These are phyloP conservation scores for Phanerochaete carnosa DNA, from an alignment of 768 basidiomycete genomes.

Conservation along the genomic window DNA sequence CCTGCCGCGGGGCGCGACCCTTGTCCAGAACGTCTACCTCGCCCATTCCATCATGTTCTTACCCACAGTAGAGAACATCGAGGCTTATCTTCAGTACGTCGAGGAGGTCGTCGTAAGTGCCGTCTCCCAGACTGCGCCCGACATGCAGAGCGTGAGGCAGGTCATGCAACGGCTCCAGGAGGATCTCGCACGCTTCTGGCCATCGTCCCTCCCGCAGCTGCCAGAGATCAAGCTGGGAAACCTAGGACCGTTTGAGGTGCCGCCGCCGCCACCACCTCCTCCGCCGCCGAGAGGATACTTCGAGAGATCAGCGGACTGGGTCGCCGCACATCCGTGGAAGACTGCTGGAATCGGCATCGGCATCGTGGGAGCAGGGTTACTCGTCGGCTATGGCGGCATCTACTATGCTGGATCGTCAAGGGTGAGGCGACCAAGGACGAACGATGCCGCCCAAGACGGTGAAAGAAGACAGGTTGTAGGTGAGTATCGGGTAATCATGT, in stretches of 20 bases:
- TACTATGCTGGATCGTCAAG: constrained; percentile 16
- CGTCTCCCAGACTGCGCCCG: constrained; percentile 51
- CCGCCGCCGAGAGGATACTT: constrained; percentile 45
- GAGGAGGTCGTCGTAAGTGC: constrained; percentile 61
- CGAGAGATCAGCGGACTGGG: constrained; percentile 49
- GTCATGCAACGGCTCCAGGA: constrained; percentile 68
- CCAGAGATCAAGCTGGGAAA: constrained; percentile 58
- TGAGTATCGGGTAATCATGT: constrained; percentile 17
- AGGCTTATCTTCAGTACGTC: constrained; percentile 64
- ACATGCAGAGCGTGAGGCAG: constrained; percentile 63
- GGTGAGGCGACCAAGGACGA: constrained; percentile 19
- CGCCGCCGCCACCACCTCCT: constrained; percentile 59
- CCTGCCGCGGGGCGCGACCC: neutral
- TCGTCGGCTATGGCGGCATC: constrained; percentile 50
- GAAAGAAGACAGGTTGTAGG: constrained; percentile 47
- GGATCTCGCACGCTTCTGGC: constrained; percentile 80
- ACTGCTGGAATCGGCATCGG: constrained; percentile 52
- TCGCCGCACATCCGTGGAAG: constrained; percentile 58
- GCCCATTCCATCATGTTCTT: neutral
- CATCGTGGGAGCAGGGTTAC: constrained; percentile 56
- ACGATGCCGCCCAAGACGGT: constrained; percentile 20
- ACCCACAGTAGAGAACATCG: constrained; percentile 55
- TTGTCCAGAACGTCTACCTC: neutral
- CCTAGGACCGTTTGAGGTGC: constrained; percentile 71
- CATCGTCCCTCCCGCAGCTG: constrained; percentile 39